Percentiles rank a stretch among this genome's conserved stretches.
These are phyloP conservation scores for Taphrina wiesneri DNA, from an alignment of 1,139 yeast genomes.

Conservation along the genomic window DNA sequence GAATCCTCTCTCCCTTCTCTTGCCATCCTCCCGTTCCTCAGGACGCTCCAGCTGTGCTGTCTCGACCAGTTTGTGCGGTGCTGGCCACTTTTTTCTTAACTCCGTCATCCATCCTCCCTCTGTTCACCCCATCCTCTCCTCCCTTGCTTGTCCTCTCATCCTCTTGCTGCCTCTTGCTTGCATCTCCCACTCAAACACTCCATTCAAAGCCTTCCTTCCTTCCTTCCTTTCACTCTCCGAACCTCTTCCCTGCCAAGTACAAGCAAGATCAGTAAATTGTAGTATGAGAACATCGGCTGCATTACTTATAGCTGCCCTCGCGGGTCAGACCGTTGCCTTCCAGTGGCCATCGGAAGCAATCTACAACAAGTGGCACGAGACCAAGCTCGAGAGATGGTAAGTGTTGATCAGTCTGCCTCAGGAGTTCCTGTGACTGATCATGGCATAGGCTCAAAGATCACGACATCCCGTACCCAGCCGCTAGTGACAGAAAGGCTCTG, in stretches of 20 bases:
- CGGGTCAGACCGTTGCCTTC: conserved; percentile 21
- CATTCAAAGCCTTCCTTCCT: neutral
- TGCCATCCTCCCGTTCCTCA: neutral
- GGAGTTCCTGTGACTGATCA: neutral
- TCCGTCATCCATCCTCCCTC: neutral
- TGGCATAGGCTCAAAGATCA: conserved; percentile 39
- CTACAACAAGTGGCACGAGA: conserved; percentile 36
- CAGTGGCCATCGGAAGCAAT: conserved; percentile 28
- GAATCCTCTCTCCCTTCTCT: too few species aligned
- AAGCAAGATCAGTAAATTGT: neutral
- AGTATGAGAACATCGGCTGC: conserved; percentile 22
- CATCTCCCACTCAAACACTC: neutral
- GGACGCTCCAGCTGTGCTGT: neutral
- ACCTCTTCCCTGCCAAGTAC: neutral
- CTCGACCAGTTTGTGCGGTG: neutral
- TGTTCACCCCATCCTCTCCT: neutral
- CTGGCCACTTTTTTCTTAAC: conserved; percentile 1
- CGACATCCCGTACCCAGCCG: conserved; percentile 34
- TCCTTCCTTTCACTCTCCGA: neutral
- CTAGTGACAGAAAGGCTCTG: conserved; percentile 38
- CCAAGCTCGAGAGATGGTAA: conserved; percentile 30
- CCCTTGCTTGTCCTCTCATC: neutral
- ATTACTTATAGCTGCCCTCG: conserved; percentile 17
- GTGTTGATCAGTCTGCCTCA: neutral
- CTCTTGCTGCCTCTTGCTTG: neutral